phyloP scores from a whole-genome alignment of 179 eudicot genomes.

The Silene coronaria region DNA sequence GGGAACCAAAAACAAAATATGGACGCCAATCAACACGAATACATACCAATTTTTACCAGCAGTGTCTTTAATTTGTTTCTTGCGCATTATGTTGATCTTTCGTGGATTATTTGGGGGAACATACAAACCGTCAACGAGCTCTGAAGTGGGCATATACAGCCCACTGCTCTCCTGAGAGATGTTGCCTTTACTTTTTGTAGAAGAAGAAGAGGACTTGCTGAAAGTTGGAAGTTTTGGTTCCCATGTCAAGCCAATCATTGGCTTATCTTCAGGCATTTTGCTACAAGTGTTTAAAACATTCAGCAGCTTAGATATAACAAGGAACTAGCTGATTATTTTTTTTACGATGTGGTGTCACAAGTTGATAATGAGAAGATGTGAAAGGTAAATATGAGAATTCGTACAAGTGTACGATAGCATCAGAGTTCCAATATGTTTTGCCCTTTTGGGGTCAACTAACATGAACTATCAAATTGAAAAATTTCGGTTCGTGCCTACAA shows the following conservation, averaged over 20 bases:
- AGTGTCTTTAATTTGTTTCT: constrained; percentile 74
- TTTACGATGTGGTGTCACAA: too few relatives aligned
- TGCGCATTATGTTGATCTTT: constrained; percentile 49
- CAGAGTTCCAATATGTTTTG: too few relatives aligned
- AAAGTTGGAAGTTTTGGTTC: constrained; percentile 55
- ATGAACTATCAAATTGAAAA: too few relatives aligned
- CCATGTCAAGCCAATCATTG: constrained; percentile 68
- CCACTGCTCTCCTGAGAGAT: constrained; percentile 15
- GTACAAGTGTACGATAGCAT: too few relatives aligned
- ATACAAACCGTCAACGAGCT: constrained; percentile 75
- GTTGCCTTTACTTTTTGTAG: constrained; percentile 18
- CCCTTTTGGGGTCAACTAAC: too few relatives aligned
- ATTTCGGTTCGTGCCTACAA: too few relatives aligned
- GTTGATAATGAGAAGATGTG: too few relatives aligned
- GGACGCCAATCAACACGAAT: neutral
- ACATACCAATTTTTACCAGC: constrained; percentile 67
- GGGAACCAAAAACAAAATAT: neutral
- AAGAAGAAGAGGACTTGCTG: constrained; percentile 23
- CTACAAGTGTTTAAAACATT: neutral
- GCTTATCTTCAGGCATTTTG: constrained; percentile 35
- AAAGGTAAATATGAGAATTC: too few relatives aligned
- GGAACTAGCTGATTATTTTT: too few relatives aligned
- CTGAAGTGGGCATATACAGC: constrained; percentile 40
- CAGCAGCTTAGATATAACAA: constrained; percentile 20
- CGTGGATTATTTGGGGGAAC: constrained; percentile 76